Conservation (phyloP, 768 basidiomycete genomes). For the Calvatia gigantea region DNA sequence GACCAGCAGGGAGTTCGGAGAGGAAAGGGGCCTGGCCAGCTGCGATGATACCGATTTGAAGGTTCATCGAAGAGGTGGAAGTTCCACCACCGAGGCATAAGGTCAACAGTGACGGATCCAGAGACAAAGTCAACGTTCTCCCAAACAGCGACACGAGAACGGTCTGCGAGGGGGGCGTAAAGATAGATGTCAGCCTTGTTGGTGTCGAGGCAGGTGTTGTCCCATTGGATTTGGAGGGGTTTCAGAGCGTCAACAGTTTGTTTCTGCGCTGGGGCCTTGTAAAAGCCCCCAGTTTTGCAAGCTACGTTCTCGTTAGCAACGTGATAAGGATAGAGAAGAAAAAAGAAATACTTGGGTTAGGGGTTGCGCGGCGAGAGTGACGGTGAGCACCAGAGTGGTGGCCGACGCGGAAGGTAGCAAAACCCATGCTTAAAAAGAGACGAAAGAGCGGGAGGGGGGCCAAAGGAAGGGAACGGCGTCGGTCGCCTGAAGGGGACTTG, state of each 20-base stretch:
- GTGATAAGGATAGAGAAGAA: not conserved
- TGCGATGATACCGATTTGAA: conserved; percentile 61
- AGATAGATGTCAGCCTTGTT: conserved; percentile 65
- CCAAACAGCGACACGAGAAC: conserved; percentile 56
- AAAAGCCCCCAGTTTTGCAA: conserved; percentile 60
- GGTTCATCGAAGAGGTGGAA: conserved; percentile 37
- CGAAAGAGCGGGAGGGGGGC: not conserved
- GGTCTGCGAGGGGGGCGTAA: conserved; percentile 42
- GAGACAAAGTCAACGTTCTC: conserved; percentile 40
- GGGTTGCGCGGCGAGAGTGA: not conserved
- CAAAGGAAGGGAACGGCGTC: not conserved
- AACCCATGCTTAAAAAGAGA: conserved; percentile 8
- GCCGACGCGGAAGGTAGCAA: conserved; percentile 7
- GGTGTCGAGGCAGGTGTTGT: conserved; percentile 51
- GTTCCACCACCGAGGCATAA: conserved; percentile 75
- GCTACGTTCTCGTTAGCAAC: conserved; percentile 23
- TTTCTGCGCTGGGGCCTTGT: conserved; percentile 49
- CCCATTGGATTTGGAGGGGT: conserved; percentile 62
- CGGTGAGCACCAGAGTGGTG: conserved; percentile 1
- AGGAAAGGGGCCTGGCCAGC: conserved; percentile 48
- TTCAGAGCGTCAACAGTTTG: conserved; percentile 41
- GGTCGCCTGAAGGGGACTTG: not conserved
- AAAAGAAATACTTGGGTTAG: not conserved
- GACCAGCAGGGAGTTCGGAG: conserved; percentile 56
- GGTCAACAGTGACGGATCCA: conserved; percentile 45